phyloP scores from a whole-genome alignment of 257 asterid species.

The Fraxinus cuspidata region DNA sequence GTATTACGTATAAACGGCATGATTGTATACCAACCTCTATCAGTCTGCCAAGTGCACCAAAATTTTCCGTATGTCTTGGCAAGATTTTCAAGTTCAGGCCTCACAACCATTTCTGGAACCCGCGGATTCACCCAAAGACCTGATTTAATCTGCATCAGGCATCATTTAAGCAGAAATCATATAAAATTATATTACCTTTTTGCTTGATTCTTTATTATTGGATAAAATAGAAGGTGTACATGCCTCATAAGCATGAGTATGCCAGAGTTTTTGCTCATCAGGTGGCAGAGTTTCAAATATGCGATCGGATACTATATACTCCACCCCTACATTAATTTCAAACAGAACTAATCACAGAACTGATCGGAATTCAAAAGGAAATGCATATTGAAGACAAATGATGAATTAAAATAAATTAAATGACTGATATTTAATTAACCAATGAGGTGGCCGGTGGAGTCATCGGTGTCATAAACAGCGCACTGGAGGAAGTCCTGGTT shows the following conservation, averaged over 20 bases:
- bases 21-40: constrained; percentile 48
- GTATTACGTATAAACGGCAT: background rate
- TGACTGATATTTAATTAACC: constrained; percentile 44
- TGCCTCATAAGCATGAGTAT: constrained; percentile 77
- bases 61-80: constrained; percentile 76
- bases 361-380: background rate
- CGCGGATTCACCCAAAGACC: constrained; percentile 79
- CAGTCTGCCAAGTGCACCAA: constrained; percentile 97
- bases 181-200: background rate
- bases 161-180: background rate
- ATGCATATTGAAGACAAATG: background rate
- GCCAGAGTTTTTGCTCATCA: constrained; percentile 92
- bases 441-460: constrained; percentile 61
- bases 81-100: constrained; percentile 52
- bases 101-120: constrained; percentile 67
- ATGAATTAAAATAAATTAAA: background rate
- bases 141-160: constrained; percentile 47
- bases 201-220: background rate
- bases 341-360: background rate
- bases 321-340: constrained; percentile 50
- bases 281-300: constrained; percentile 57
- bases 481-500: constrained; percentile 79
- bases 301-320: constrained; percentile 63
- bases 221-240: background rate
- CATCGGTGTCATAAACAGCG: constrained; percentile 83